Percentiles rank a stretch among this genome's conserved stretches.
These are phyloP conservation scores for Suillus ampliporus DNA, from an alignment of 768 basidiomycete genomes.

Conservation along the genomic window DNA sequence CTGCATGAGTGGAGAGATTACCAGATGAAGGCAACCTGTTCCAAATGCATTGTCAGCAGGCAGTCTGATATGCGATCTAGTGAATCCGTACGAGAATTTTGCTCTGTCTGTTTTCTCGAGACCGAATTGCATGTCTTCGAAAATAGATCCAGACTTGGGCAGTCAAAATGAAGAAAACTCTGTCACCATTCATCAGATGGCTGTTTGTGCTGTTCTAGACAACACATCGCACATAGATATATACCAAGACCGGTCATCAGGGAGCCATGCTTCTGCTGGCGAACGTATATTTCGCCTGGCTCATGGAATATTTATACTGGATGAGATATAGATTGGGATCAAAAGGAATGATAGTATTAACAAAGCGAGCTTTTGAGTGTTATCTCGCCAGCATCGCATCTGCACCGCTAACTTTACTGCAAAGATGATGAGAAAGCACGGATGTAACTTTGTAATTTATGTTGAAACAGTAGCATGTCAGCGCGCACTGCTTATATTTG, in stretches of 20 bases:
- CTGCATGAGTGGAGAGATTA: neutral
- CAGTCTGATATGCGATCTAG: neutral
- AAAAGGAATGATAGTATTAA: neutral
- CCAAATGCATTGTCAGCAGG: neutral
- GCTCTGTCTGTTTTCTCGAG: neutral
- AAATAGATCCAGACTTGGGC: conserved; percentile 2
- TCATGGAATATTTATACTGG: neutral
- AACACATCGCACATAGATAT: neutral
- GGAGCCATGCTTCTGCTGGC: neutral
- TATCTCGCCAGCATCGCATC: neutral
- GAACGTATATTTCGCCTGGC: neutral
- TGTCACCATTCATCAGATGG: neutral
- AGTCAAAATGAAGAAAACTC: neutral
- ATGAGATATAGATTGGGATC: neutral
- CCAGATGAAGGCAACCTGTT: neutral
- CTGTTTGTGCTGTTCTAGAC: neutral
- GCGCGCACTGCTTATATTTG: too few relatives aligned
- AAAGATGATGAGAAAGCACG: too few relatives aligned
- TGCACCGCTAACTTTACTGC: neutral
- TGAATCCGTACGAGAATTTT: neutral
- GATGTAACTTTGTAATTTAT: too few relatives aligned
- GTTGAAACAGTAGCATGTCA: too few relatives aligned
- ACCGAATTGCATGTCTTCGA: neutral
- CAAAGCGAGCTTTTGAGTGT: neutral
- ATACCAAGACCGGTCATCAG: neutral